Base-by-base conservation (phyloP, 495 filamentous ascomycete species). In the Aspergillus nidulans region DNA sequence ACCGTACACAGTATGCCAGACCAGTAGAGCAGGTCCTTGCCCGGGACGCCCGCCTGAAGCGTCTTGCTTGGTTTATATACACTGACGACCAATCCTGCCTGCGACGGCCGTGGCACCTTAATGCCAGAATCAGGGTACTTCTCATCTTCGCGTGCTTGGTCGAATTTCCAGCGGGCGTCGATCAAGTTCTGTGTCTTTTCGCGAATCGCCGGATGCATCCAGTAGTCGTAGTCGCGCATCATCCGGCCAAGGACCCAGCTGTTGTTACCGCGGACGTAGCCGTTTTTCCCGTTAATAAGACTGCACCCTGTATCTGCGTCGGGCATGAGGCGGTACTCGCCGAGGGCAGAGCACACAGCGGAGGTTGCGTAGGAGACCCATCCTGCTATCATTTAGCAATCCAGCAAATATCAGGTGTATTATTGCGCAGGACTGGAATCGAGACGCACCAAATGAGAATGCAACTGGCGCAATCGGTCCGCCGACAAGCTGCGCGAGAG, bases 391-490 rank as follows among this genome's bases (percentile, higher is more conserved):
- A 46, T 16, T 18, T 10, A 28, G n/a, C 4, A 13, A 16, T 41
- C 16, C 18, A 13, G 5, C n/a, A 4, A 41, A 18, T 12, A 52
- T 9, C 24, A 20, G 24, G 25, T 20, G 4, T 5, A 4, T 15
- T 23, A 23, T 38, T 39, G 3, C 7, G 6, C n/a, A n/a, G n/a
- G n/a, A n/a, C n/a, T n/a, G n/a, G n/a, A n/a, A n/a, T n/a, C n/a
- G n/a, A n/a, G n/a, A 34, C 52, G n/a, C 34, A 49, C 78, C 78
- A 53, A 83, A 84, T 1, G 76, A 81, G 61, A 84, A 83, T 3
- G 69, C 64, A 5, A 83, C 76, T 1, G 80, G 79, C 0, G 72
- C 74, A 23, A 79, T 32, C 4, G 15, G 15, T 0, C 28, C 26
- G 4, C 63, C 62, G 4, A 77, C 72, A 0, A 74, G 53, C 44